Percentiles rank a stretch among this genome's conserved stretches.
phyloP scores from a whole-genome alignment of 2,329 filamentous ascomycete genomes.

The Knoxdaviesia proteae region DNA sequence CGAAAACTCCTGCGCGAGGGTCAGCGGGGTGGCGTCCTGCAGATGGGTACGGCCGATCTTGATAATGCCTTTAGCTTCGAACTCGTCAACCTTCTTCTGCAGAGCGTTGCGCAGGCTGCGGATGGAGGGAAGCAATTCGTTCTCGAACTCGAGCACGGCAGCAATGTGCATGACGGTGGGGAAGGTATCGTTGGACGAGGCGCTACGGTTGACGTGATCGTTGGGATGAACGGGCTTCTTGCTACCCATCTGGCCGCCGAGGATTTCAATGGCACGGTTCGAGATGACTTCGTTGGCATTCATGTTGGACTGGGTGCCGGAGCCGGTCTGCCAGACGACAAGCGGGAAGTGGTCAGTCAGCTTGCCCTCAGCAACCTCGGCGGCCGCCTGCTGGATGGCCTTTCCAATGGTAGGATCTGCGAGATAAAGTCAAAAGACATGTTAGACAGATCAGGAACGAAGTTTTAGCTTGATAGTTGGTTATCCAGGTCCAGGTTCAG shows the following conservation, averaged over 20 bases:
- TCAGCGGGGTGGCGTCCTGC: conserved; percentile 90
- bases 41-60: conserved; percentile 97
- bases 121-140: conserved; percentile 64
- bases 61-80: conserved; percentile 73
- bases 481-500: background rate
- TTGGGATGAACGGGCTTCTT: conserved; percentile 99
- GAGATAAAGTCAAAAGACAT: conserved; percentile 1
- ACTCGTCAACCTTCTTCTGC: conserved; percentile 73
- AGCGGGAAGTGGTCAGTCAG: conserved; percentile 94
- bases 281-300: conserved; percentile 99
- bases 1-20: conserved; percentile 91
- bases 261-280: conserved; percentile 94
- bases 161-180: conserved; percentile 99
- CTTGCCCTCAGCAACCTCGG: conserved; percentile 84
- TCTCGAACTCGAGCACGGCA: conserved; percentile 80
- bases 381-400: conserved; percentile 85
- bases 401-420: conserved; percentile 71
- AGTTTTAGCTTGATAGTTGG: background rate
- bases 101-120: conserved; percentile 65
- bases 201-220: conserved; percentile 98
- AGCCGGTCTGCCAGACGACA: conserved; percentile 98
- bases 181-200: conserved; percentile 98
- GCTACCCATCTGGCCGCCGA: conserved; percentile 80
- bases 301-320: conserved; percentile 98
- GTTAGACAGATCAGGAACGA: background rate